A percentile compares a stretch with the other conserved stretches of the same genome.
Conservation (phyloP, 169 alveolate species). For the Plasmodium gonderi region DNA sequence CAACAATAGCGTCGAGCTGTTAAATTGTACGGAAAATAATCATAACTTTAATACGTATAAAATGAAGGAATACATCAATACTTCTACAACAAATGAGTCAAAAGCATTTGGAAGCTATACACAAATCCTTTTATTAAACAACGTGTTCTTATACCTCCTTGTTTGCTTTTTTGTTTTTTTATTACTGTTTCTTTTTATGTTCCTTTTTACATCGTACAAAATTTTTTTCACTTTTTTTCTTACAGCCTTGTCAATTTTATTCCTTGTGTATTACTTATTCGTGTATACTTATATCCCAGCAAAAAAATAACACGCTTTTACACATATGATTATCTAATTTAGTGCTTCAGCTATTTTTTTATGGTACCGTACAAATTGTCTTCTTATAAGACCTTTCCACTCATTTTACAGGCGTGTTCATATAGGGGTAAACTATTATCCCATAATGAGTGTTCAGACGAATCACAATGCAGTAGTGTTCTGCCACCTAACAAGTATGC, state of each 20-base stretch:
- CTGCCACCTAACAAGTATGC: too few species aligned
- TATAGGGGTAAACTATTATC: not conserved
- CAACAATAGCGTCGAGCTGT: not conserved
- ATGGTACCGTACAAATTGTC: not conserved
- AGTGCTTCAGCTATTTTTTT: too few species aligned
- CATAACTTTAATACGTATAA: not conserved
- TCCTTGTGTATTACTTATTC: not conserved
- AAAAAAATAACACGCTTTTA: not conserved
- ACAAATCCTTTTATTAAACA: conserved; percentile 24
- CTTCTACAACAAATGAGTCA: conserved; percentile 1
- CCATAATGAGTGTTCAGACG: too few species aligned
- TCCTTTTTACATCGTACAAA: conserved; percentile 19
- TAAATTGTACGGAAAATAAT: not conserved
- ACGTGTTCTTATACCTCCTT: conserved; percentile 27
- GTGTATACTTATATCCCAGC: not conserved
- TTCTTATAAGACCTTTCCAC: not conserved
- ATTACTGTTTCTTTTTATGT: conserved; percentile 6
- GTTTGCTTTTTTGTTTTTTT: conserved; percentile 41
- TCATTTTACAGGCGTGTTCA: not conserved
- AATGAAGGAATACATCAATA: not conserved
- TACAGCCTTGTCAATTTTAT: conserved; percentile 14
- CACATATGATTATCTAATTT: too few species aligned
- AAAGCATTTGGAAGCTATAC: conserved; percentile 10
- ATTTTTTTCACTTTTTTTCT: not conserved
- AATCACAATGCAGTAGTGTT: too few species aligned